phyloP scores from a whole-genome alignment of 306 rosid species.

The Carpinus fangiana region DNA sequence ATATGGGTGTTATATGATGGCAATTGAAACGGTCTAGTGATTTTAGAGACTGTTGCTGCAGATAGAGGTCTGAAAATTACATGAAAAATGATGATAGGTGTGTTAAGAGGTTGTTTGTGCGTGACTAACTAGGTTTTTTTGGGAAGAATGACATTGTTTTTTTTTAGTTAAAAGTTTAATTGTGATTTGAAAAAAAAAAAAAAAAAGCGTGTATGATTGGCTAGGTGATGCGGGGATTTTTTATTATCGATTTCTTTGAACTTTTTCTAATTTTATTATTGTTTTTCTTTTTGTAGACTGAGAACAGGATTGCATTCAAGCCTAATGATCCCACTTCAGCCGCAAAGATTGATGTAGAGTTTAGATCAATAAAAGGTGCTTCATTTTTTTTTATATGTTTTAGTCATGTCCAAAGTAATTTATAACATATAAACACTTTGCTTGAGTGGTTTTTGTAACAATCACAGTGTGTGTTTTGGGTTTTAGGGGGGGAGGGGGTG shows the following conservation, averaged over 20 bases:
- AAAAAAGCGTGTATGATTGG: background rate
- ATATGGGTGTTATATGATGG: background rate
- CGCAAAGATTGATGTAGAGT: conserved; percentile 64
- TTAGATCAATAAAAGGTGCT: conserved; percentile 57
- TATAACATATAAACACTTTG: background rate
- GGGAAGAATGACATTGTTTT: background rate
- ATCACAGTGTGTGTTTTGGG: background rate
- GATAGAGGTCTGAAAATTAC: background rate
- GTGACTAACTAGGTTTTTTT: background rate
- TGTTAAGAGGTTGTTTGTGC: background rate
- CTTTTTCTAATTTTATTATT: background rate
- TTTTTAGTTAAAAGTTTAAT: background rate
- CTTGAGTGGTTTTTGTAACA: background rate
- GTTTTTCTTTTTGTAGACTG: conserved; percentile 47
- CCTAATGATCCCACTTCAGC: conserved; percentile 73
- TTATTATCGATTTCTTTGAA: conserved; percentile 10
- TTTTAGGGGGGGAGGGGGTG: background rate
- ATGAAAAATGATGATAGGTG: background rate
- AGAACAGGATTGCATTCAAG: conserved; percentile 51
- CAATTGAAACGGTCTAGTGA: background rate
- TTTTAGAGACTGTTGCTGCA: background rate
- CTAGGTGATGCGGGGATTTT: background rate
- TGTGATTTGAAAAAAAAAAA: background rate
- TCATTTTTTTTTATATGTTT: background rate
- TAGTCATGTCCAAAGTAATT: background rate